Percentiles rank a stretch among this genome's conserved stretches.
These are phyloP conservation scores for Dillenia turbinata DNA, from an alignment of 164 flowering plant species.

Conservation along the genomic window DNA sequence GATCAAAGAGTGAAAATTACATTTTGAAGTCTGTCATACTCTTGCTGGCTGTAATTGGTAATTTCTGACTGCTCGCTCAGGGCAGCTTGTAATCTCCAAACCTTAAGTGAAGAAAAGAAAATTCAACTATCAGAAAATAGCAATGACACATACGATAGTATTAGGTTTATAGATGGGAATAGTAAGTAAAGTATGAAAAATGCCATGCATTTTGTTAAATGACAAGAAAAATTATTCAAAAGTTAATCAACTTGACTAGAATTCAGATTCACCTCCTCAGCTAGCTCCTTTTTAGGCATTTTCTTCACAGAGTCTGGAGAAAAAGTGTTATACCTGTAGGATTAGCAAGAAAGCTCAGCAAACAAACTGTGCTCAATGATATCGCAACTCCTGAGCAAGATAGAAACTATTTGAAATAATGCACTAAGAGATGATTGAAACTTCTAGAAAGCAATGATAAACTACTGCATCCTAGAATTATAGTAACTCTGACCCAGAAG, in stretches of 20 bases:
- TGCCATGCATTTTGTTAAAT: neutral
- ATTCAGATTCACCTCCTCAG: constrained; percentile 54
- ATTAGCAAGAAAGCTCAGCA: constrained; percentile 6
- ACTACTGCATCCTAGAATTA: neutral
- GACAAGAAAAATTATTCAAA: neutral
- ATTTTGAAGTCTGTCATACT: constrained; percentile 84
- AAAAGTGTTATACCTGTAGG: constrained; percentile 60
- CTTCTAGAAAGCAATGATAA: neutral
- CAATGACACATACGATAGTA: neutral
- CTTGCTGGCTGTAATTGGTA: constrained; percentile 85
- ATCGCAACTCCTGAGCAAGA: neutral
- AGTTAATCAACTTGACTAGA: neutral
- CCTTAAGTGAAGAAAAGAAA: constrained; percentile 24
- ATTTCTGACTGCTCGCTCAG: constrained; percentile 91
- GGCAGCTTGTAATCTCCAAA: constrained; percentile 75
- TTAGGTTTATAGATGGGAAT: neutral
- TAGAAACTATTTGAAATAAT: neutral
- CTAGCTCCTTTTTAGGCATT: constrained; percentile 76
- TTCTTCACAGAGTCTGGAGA: constrained; percentile 75
- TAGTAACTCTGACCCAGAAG: constrained; percentile 52
- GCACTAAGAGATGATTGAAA: neutral
- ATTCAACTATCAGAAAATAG: neutral
- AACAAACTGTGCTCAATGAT: neutral
- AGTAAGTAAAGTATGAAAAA: neutral
- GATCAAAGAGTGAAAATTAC: constrained; percentile 43